Base-by-base conservation (phyloP, 108 stramenopile genomes). In the Ochromonas danica region DNA sequence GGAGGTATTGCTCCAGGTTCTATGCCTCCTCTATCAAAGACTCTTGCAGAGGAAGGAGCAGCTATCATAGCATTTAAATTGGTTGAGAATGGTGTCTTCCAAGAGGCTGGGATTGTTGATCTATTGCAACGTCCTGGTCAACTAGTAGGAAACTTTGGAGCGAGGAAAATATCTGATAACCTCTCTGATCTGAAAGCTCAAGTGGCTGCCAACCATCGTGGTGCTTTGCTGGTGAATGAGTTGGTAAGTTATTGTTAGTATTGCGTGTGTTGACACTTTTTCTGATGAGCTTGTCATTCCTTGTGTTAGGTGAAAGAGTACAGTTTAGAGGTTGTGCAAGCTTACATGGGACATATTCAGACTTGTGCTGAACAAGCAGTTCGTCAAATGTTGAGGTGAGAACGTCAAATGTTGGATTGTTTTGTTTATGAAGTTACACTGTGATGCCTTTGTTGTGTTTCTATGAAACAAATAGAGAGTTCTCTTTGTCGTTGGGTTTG, bases 321-420 rank as follows among this genome's bases (percentile, higher is more conserved):
- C 81, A 91, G 94, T 0, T 82, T 96, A 0, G 83, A 83, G n/a
- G 87, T 84, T 42, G 95, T 99, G 0, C 86, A 91, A 40, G 91
- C 95, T 6, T 99, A 99, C 89, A 99, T 99, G 98, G 81, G 85
- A 33, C 94, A 92, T 81, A 98, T 99, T 60, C 98, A 98, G 85
- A 84, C 89, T 30, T 97, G 94, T 78, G 97, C 98, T 28, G 98
- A 96, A 83, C 75, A 61, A 22, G 91, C 95, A 0, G 98, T 99
- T 3, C 88, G 97, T n/a, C 61, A 70, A 27, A 96, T 99, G 97
- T 80, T 99, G 70, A 3, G 63, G 63, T 51, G 22, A 51, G 22
- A 22, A n/a, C n/a, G n/a, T n/a, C n/a, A n/a, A n/a, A n/a, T n/a
- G n/a, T n/a, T n/a, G n/a, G n/a, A n/a, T n/a, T n/a, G n/a, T n/a